These are phyloP conservation scores for Prunus kanzakura DNA, from an alignment of 306 rosid species.

Conservation along the genomic window DNA sequence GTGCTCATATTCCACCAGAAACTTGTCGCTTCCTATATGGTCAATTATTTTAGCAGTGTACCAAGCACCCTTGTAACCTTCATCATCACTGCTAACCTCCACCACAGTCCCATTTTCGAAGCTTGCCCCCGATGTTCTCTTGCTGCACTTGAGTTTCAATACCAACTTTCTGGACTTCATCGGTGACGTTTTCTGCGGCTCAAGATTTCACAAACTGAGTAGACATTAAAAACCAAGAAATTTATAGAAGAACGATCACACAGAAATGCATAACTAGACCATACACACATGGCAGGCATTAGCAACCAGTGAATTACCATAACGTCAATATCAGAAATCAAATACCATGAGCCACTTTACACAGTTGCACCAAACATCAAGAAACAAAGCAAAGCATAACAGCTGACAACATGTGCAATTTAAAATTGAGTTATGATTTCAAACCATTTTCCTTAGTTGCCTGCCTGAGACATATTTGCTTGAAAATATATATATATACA, in stretches of 20 bases:
- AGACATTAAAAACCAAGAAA: neutral
- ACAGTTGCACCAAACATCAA: neutral
- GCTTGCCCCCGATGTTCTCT: neutral
- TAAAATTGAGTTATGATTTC: neutral
- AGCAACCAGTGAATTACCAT: neutral
- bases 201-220: conserved; percentile 14
- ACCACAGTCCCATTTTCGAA: conserved; percentile 32
- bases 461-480: neutral
- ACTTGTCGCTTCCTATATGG: conserved; percentile 26
- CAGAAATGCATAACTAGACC: neutral
- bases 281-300: neutral
- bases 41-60: conserved; percentile 32
- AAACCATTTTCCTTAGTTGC: neutral
- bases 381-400: neutral
- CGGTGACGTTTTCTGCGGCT: conserved; percentile 32
- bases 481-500: neutral
- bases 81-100: conserved; percentile 37
- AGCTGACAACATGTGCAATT: neutral
- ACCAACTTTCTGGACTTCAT: conserved; percentile 16
- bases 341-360: neutral
- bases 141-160: conserved; percentile 23
- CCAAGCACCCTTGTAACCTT: conserved; percentile 52
- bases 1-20: conserved; percentile 39
- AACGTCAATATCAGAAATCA: neutral
- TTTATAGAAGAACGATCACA: neutral